Percentiles rank a stretch among this genome's conserved stretches.
phyloP scores from a whole-genome alignment of 306 rosid species.

The Ammopiptanthus mongolicus region DNA sequence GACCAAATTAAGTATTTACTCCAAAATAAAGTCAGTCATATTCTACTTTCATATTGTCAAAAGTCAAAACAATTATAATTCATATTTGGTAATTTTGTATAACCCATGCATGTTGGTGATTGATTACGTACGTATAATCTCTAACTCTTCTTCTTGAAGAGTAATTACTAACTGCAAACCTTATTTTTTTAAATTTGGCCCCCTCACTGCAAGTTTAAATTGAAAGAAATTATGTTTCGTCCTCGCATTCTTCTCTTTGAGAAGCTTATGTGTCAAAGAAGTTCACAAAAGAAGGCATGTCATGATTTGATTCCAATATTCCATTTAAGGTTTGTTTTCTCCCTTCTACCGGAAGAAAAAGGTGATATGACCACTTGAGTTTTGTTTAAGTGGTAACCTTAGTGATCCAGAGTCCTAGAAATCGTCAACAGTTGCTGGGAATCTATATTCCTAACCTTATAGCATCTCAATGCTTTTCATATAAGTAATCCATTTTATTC shows the following conservation, averaged over 20 bases:
- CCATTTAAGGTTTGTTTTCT: not conserved
- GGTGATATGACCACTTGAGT: not conserved
- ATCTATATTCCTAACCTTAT: too few species aligned
- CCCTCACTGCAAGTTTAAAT: not conserved
- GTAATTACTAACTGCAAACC: not conserved
- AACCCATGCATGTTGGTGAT: not conserved
- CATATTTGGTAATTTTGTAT: not conserved
- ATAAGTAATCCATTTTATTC: too few species aligned
- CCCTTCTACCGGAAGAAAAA: not conserved
- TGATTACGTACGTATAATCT: not conserved
- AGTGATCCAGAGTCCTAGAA: too few species aligned
- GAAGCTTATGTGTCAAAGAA: conserved; percentile 21
- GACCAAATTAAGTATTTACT: too few species aligned
- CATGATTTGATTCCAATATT: conserved; percentile 3
- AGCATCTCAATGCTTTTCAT: too few species aligned
- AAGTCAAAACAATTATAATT: not conserved
- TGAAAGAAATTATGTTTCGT: conserved; percentile 16
- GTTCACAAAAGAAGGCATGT: not conserved
- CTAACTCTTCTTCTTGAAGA: not conserved
- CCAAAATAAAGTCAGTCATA: too few species aligned
- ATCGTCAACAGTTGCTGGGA: too few species aligned
- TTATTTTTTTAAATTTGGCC: not conserved
- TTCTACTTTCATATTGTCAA: not conserved
- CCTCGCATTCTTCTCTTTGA: not conserved
- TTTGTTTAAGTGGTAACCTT: not conserved